Percentiles rank a stretch among this genome's conserved stretches.
These are phyloP conservation scores for Solanum appendiculatum DNA, from an alignment of 257 asterid species.

Conservation along the genomic window DNA sequence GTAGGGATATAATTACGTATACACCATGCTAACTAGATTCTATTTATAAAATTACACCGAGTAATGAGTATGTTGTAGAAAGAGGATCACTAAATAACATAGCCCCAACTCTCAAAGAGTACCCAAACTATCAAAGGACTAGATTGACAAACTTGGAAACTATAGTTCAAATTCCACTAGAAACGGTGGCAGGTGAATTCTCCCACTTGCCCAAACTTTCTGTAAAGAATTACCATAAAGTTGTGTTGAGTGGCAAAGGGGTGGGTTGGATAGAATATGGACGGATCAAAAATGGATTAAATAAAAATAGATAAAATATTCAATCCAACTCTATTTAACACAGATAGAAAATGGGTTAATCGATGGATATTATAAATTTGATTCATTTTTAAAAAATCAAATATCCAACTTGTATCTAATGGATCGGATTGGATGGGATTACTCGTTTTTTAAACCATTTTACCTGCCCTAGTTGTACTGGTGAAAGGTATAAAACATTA, in stretches of 20 bases:
- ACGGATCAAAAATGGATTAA: neutral
- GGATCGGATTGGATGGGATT: neutral
- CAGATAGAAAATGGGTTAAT: neutral
- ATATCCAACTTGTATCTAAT: neutral
- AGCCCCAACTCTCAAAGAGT: neutral
- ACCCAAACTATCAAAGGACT: neutral
- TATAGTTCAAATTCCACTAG: neutral
- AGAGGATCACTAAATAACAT: neutral
- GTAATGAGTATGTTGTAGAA: neutral
- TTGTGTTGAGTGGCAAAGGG: neutral
- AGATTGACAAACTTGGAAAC: neutral
- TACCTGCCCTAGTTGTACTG: neutral
- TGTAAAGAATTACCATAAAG: neutral
- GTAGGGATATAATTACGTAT: neutral
- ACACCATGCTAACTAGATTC: neutral
- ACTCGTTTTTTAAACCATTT: neutral
- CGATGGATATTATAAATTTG: neutral
- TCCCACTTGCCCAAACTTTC: neutral
- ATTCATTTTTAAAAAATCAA: neutral
- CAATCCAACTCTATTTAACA: neutral
- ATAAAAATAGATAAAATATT: neutral
- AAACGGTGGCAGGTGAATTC: neutral
- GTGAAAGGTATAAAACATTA: neutral
- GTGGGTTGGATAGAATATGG: neutral
- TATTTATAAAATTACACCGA: neutral